Percentiles rank a stretch among this genome's conserved stretches.
phyloP scores from a whole-genome alignment of 2,329 filamentous ascomycete genomes.

The Dichotomopilus funicola region DNA sequence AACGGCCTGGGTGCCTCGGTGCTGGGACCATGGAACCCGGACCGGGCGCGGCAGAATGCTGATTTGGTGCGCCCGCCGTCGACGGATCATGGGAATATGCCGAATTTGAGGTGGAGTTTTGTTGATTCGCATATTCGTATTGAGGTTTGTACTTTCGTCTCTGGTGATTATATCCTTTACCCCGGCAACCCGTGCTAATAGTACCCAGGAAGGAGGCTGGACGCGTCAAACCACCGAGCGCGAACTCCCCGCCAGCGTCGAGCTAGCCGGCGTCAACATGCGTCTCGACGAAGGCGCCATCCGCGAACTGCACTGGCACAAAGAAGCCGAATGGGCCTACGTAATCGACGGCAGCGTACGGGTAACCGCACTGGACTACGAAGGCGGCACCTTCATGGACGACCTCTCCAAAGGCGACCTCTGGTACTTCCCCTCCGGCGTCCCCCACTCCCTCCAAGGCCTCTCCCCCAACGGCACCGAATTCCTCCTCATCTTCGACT shows the following conservation, averaged over 20 bases:
- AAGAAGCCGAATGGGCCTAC: constrained; percentile 72
- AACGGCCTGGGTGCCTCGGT: constrained; percentile 60
- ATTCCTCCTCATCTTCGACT: constrained; percentile 44
- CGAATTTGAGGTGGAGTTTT: constrained; percentile 68
- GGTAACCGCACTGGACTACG: constrained; percentile 66
- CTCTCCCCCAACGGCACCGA: constrained; percentile 55
- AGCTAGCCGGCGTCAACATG: constrained; percentile 74
- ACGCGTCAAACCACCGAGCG: constrained; percentile 65
- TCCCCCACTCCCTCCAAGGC: constrained; percentile 72
- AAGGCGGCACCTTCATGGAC: constrained; percentile 71
- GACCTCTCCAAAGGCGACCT: constrained; percentile 70
- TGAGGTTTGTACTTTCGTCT: constrained; percentile 38
- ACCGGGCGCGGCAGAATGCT: constrained; percentile 62
- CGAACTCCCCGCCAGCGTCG: constrained; percentile 58
- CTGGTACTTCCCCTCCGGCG: constrained; percentile 74
- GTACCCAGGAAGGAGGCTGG: constrained; percentile 66
- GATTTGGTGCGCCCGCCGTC: constrained; percentile 65
- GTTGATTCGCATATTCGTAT: constrained; percentile 58
- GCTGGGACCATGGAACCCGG: constrained; percentile 62
- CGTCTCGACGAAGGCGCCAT: constrained; percentile 65
- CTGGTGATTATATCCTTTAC: neutral
- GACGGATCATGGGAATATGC: constrained; percentile 64
- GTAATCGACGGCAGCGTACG: constrained; percentile 65
- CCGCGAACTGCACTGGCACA: constrained; percentile 75
- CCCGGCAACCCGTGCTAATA: neutral